These are phyloP conservation scores for Trichoderma sp. DNA, from an alignment of 2,329 filamentous ascomycete genomes.

Conservation along the genomic window DNA sequence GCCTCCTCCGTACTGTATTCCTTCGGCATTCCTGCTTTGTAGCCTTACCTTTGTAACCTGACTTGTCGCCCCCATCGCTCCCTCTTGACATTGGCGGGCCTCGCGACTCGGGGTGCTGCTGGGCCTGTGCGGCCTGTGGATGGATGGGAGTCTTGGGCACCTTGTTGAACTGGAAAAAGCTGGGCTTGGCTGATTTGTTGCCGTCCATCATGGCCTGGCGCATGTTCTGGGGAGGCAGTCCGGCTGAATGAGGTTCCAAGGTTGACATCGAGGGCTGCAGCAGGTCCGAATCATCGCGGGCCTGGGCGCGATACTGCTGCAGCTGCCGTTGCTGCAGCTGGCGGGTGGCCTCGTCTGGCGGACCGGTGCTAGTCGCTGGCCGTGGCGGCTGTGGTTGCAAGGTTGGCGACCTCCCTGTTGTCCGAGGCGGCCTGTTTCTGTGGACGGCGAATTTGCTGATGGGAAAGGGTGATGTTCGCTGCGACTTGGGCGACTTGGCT, in stretches of 20 bases:
- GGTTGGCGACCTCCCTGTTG: slow-evolving; percentile 22
- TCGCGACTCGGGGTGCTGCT: slow-evolving; percentile 38
- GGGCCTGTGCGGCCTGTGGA: slow-evolving; percentile 26
- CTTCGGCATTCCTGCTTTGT: slow-evolving; percentile 27
- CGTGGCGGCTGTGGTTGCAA: slow-evolving; percentile 17
- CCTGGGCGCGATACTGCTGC: slow-evolving; percentile 26
- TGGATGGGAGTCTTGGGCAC: slow-evolving; percentile 42
- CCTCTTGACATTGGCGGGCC: slow-evolving; percentile 41
- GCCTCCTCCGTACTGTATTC: slow-evolving; percentile 39
- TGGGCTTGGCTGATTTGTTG: slow-evolving; percentile 46
- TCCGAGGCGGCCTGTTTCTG: slow-evolving; percentile 28
- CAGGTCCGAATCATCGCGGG: slow-evolving; percentile 25
- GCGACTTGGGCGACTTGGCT: slow-evolving; percentile 43
- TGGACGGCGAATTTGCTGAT: slow-evolving; percentile 41
- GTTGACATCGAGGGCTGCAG: slow-evolving; percentile 27
- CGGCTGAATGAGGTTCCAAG: slow-evolving; percentile 26
- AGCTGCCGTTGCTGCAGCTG: slow-evolving; percentile 26
- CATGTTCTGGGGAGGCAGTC: slow-evolving; percentile 24
- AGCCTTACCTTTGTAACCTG: slow-evolving; percentile 36
- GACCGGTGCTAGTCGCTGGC: slow-evolving; percentile 17
- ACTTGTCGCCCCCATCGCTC: slow-evolving; percentile 32
- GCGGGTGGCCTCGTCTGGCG: slow-evolving; percentile 15
- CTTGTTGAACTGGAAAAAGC: slow-evolving; percentile 54
- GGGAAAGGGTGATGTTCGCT: slow-evolving; percentile 47
- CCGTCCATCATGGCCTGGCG: slow-evolving; percentile 36